Conservation (phyloP, 352 stramenopile species). For the Globisporangium takayamanum region DNA sequence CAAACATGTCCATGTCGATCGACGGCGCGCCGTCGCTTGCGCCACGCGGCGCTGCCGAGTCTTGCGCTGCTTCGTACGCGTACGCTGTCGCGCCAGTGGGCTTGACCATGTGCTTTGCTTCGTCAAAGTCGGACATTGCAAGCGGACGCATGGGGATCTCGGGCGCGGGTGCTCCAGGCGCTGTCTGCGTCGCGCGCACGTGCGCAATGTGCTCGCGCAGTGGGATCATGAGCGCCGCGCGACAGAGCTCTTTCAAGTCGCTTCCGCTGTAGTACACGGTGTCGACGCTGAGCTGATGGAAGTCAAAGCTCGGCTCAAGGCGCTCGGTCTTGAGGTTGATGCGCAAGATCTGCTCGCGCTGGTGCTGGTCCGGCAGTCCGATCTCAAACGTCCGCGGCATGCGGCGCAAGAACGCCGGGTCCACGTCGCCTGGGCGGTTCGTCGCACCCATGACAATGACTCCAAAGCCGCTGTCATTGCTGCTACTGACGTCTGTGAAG, state of each 20-base stretch:
- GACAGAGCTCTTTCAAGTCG: slow-evolving; percentile 91
- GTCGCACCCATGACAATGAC: slow-evolving; percentile 97
- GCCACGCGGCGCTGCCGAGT: slow-evolving; percentile 15
- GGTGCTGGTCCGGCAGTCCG: slow-evolving; percentile 76
- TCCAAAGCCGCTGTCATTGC: slow-evolving; percentile 62
- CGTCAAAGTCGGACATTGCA: slow-evolving; percentile 80
- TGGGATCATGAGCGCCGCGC: slow-evolving; percentile 82
- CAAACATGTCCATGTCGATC: slow-evolving; percentile 80
- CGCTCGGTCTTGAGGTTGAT: slow-evolving; percentile 89
- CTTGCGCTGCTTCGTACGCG: slow-evolving; percentile 65
- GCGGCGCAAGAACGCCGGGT: slow-evolving; percentile 93
- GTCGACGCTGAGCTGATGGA: slow-evolving; percentile 72
- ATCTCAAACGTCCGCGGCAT: slow-evolving; percentile 96
- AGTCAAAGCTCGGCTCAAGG: slow-evolving; percentile 69
- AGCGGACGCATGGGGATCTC: slow-evolving; percentile 57
- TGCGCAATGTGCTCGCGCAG: slow-evolving; percentile 78
- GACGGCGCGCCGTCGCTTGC: slow-evolving; percentile 22
- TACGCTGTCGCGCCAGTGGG: slow-evolving; percentile 74
- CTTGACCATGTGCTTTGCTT: slow-evolving; percentile 81
- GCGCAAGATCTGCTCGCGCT: slow-evolving; percentile 92
- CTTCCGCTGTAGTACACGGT: slow-evolving; percentile 94
- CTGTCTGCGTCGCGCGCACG: slow-evolving; percentile 25
- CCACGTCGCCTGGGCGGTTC: slow-evolving; percentile 90
- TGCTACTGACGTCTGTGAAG: slow-evolving; percentile 81
- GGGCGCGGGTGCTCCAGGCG: slow-evolving; percentile 10